Evolutionary conservation across 2,329 filamentous ascomycete species (phyloP).

Genomic region (Sordariomycetes sp.): DNA sequence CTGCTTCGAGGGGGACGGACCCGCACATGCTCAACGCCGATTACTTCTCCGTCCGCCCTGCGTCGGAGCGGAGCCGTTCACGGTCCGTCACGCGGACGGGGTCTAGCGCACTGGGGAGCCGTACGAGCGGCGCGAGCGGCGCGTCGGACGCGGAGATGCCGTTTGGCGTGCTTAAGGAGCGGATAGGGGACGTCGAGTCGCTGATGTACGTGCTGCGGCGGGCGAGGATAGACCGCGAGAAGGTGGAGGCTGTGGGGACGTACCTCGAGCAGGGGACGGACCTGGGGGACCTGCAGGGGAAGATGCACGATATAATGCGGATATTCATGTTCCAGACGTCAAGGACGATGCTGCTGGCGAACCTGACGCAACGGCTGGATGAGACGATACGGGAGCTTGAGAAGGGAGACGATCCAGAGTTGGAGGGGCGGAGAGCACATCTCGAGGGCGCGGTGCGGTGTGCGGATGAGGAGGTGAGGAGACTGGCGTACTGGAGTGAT

Average conservation of each 20-base stretch:
- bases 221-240: constrained; percentile 79
- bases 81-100: constrained; percentile 12
- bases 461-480: constrained; percentile 68
- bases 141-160: constrained; percentile 29
- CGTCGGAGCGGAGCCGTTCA: constrained; percentile 22
- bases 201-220: constrained; percentile 56
- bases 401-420: constrained; percentile 19
- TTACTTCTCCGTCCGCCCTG: constrained; percentile 64
- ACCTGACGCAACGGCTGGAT: constrained; percentile 46
- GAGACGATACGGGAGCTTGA: constrained; percentile 24
- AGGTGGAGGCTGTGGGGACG: constrained; percentile 67
- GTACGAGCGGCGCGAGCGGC: constrained; percentile 20
- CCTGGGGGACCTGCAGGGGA: constrained; percentile 57
- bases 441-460: constrained; percentile 63
- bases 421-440: constrained; percentile 41
- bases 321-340: constrained; percentile 85
- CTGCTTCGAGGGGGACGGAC: constrained; percentile 21
- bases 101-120: constrained; percentile 17
- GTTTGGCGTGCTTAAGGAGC: constrained; percentile 40
- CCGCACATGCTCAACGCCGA: constrained; percentile 59
- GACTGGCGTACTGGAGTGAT: constrained; percentile 80
- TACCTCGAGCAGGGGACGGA: constrained; percentile 73
- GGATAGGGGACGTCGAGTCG: constrained; percentile 49
- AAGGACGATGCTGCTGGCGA: constrained; percentile 59
- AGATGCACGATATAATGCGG: constrained; percentile 77